Percentiles rank a stretch among this genome's conserved stretches.
phyloP scores from a whole-genome alignment of 805 yeast genomes.

The Ogataea nakhonphanomensis region DNA sequence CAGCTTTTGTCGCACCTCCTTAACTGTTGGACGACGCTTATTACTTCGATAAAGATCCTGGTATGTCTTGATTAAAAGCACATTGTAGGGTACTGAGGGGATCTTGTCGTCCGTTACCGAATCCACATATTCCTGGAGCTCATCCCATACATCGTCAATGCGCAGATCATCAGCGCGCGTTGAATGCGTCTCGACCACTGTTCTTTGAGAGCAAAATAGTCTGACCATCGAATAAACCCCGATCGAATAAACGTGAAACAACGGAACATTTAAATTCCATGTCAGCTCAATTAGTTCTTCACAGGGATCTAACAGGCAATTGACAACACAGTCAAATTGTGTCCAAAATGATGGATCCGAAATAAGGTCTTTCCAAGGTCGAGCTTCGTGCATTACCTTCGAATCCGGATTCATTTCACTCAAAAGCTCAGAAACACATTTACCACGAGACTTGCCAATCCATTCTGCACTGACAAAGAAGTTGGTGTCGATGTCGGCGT shows the following conservation, averaged over 20 bases:
- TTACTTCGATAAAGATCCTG: conserved; percentile 35
- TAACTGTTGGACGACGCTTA: conserved; percentile 23
- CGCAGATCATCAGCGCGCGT: conserved; percentile 61
- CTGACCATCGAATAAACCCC: conserved; percentile 69
- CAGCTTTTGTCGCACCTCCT: conserved; percentile 20
- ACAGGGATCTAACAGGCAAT: conserved; percentile 18
- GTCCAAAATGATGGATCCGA: conserved; percentile 38
- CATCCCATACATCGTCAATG: conserved; percentile 69
- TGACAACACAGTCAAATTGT: conserved; percentile 48
- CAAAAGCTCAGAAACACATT: conserved; percentile 39
- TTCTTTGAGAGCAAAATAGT: conserved; percentile 51
- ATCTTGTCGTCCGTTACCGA: conserved; percentile 46
- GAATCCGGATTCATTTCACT: conserved; percentile 62
- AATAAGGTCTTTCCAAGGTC: conserved; percentile 7
- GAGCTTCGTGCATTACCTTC: conserved; percentile 31
- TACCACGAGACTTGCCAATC: conserved; percentile 40
- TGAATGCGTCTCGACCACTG: conserved; percentile 73
- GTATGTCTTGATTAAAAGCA: conserved; percentile 55
- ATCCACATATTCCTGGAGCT: conserved; percentile 49
- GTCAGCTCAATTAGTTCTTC: conserved; percentile 34
- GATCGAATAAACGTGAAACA: conserved; percentile 45
- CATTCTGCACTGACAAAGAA: conserved; percentile 54
- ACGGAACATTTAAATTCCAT: conserved; percentile 48
- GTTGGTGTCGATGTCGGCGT: conserved; percentile 49
- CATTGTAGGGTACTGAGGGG: conserved; percentile 68